A percentile compares a stretch with the other conserved stretches of the same genome.
These are phyloP conservation scores for Prunus salicina DNA, from an alignment of 306 rosid species.

Conservation along the genomic window DNA sequence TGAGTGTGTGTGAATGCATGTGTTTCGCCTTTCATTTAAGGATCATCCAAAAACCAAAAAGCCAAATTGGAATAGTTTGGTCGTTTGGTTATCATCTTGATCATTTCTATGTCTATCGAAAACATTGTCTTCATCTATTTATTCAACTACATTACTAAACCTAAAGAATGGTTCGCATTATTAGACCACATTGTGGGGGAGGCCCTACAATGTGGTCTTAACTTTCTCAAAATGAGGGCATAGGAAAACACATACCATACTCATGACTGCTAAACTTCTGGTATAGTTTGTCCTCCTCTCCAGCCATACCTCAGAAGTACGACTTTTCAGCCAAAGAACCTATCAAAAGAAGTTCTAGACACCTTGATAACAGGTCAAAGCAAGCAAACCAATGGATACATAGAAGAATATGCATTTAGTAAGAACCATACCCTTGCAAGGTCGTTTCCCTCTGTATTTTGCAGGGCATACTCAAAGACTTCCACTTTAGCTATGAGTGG, in stretches of 20 bases:
- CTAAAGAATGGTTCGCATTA: background rate
- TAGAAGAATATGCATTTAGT: background rate
- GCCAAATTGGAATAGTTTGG: background rate
- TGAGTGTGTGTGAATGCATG: no score
- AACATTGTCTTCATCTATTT: background rate
- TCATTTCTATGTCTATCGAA: background rate
- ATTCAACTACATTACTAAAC: background rate
- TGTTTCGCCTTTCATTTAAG: background rate
- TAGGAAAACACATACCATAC: slow-evolving; percentile 60
- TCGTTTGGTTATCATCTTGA: background rate
- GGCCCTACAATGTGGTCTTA: background rate
- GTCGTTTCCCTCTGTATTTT: slow-evolving; percentile 95
- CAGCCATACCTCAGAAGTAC: slow-evolving; percentile 95
- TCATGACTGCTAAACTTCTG: slow-evolving; percentile 98
- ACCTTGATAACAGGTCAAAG: slow-evolving; percentile 27
- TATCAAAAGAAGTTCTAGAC: slow-evolving; percentile 29
- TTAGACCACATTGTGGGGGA: background rate
- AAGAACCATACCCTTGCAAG: slow-evolving; percentile 58
- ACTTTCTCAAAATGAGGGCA: background rate
- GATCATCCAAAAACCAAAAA: background rate
- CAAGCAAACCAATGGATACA: slow-evolving; percentile 5
- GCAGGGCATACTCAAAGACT: slow-evolving; percentile 89
- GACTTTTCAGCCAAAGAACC: slow-evolving; percentile 99
- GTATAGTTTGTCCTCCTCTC: slow-evolving; percentile 99
- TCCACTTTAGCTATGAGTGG: slow-evolving; percentile 98